Conservation (phyloP, 768 basidiomycete genomes). For the Suillus placidus region DNA sequence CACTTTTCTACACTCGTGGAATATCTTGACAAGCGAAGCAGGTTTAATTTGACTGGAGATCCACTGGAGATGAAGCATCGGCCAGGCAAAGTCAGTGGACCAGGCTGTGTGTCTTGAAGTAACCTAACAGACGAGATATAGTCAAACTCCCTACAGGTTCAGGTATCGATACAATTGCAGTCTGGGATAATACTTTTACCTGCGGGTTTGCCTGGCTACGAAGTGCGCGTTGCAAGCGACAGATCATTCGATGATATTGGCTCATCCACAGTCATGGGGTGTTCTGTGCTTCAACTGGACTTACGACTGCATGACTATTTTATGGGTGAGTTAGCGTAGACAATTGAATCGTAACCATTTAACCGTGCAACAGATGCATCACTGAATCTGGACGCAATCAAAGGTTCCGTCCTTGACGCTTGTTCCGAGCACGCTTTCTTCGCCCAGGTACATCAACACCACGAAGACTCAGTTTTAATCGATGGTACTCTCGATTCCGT, state of each 20-base stretch:
- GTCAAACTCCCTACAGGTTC: conserved; percentile 84
- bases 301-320: conserved; percentile 83
- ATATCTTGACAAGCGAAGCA: conserved; percentile 71
- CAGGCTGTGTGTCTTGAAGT: neutral
- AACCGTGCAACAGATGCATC: conserved; percentile 63
- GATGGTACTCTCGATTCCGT: conserved; percentile 40
- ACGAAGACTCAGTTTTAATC: conserved; percentile 46
- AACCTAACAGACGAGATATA: conserved; percentile 35
- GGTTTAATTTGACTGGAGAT: conserved; percentile 70
- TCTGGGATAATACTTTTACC: conserved; percentile 65
- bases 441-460: conserved; percentile 19
- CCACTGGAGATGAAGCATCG: conserved; percentile 81
- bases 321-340: conserved; percentile 62
- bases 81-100: conserved; percentile 62
- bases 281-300: conserved; percentile 75
- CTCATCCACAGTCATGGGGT: conserved; percentile 52
- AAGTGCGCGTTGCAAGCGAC: conserved; percentile 31
- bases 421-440: conserved; percentile 47
- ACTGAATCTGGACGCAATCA: conserved; percentile 67
- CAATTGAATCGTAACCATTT: conserved; percentile 10
- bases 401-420: conserved; percentile 50
- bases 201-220: conserved; percentile 66
- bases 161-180: conserved; percentile 55
- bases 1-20: conserved; percentile 89
- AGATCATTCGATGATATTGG: conserved; percentile 45